Evolutionary conservation across 176 grass and related monocot species (phyloP), one percentile per base, ranked within the genome.

Genomic region (Avena eriantha): DNA sequence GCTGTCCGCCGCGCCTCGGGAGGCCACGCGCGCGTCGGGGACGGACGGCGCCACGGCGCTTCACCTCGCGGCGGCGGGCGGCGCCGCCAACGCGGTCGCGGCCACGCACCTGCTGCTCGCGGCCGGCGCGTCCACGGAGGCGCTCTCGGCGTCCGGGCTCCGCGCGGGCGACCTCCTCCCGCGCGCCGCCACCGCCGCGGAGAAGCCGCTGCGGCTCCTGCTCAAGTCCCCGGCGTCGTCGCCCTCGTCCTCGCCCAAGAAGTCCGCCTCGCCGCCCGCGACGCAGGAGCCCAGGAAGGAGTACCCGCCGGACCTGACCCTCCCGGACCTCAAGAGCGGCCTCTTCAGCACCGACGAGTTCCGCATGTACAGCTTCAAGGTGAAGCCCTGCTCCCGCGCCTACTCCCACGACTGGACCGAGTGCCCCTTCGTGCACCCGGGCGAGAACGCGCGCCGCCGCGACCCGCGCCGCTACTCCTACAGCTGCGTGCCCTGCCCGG

Each of bases 351-450:
- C 96, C 33, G 96, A 98, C 59, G 97, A 98, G 57, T 98, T 98
- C 82, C 92, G 97, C 54, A 98, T 98, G 90, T 98, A 91, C 83
- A 90, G 92, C 73, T 98, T 98, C 92, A 98, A 98, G 86, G 92
- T 98, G 45, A 95, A 95, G 79, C 97, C 97, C 8, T 98, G 97
- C 92, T 98, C 97, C 21, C 92, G 97, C 36, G 96, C 97, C 50
- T 98, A 98, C 90, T 96, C 93, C 18, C 97, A 98, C 66, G 97
- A 98, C 87, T 98, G 97, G 97, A 98, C 97, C 0, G 97, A 98
- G 92, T 98, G 97, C 71, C 97, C 96, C 63, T 98, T 98, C 84
- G 97, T 98, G 8, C 97, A 98, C 79, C 96, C 96, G 1, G 96
- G 96, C 17, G 96, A 98, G 93, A 98, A 98, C 86, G 96, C 96